Conservation (phyloP, 78 protist genomes). For the Protostelium mycophagum region DNA sequence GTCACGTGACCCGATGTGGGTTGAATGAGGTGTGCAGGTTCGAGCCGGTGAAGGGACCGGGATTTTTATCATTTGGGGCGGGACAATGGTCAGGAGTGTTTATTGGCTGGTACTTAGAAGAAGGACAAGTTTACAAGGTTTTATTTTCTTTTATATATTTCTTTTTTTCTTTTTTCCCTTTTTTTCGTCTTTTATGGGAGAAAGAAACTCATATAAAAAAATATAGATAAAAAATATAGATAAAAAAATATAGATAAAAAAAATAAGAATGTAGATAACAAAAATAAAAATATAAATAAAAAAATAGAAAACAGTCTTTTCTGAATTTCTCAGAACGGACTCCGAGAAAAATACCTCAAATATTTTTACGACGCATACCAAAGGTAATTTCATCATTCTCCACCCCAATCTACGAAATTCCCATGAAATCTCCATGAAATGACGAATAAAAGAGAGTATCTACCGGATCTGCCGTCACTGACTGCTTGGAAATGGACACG, state of each 20-base stretch:
- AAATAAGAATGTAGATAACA: no score
- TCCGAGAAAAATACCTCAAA: not conserved
- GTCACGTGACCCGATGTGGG: not conserved
- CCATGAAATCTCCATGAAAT: no score
- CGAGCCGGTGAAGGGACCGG: not conserved
- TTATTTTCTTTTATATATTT: no score
- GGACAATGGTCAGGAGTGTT: not conserved
- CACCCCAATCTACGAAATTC: no score
- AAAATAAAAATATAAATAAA: no score
- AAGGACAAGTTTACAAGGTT: not conserved
- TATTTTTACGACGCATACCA: not conserved
- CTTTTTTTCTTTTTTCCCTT: no score
- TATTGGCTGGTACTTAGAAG: not conserved
- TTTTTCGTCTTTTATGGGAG: no score
- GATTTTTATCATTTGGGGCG: not conserved
- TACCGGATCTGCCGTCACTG: not conserved
- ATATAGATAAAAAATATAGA: no score
- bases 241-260: no score
- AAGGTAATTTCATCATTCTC: no score
- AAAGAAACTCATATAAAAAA: no score
- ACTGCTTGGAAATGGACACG: not conserved
- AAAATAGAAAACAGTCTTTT: no score
- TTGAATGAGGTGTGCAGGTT: not conserved
- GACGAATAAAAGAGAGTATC: not conserved
- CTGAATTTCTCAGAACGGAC: not conserved